These are phyloP conservation scores for Huntiella omanensis DNA, from an alignment of 2,329 filamentous ascomycete species.

Conservation along the genomic window DNA sequence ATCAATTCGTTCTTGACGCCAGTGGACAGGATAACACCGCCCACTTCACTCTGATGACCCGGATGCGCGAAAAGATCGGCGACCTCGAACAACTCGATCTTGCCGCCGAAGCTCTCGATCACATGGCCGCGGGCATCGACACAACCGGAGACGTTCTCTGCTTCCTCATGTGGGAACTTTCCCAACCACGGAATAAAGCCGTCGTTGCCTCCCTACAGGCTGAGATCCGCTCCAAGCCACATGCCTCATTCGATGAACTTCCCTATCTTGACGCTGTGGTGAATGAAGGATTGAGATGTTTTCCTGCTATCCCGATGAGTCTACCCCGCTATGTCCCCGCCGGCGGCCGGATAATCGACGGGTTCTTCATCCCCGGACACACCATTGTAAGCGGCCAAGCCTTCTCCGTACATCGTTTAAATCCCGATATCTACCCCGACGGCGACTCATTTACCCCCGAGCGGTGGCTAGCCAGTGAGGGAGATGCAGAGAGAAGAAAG, in stretches of 20 bases:
- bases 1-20: constrained; percentile 37
- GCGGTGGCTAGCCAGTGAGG: constrained; percentile 59
- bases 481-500: constrained; percentile 50
- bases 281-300: constrained; percentile 41
- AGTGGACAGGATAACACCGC: constrained; percentile 26
- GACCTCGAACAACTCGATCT: constrained; percentile 32
- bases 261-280: constrained; percentile 44
- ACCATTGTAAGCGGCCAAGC: constrained; percentile 43
- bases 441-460: constrained; percentile 65
- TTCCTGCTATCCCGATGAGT: constrained; percentile 47
- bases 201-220: constrained; percentile 33
- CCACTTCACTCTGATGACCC: constrained; percentile 37
- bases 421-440: constrained; percentile 52
- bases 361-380: constrained; percentile 30
- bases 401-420: constrained; percentile 39
- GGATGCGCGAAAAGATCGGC: constrained; percentile 32
- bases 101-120: constrained; percentile 51
- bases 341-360: constrained; percentile 36
- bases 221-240: constrained; percentile 29
- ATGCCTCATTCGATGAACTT: constrained; percentile 27
- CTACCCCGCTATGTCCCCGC: constrained; percentile 39
- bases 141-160: constrained; percentile 52
- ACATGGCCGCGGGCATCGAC: constrained; percentile 54
- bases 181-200: constrained; percentile 32
- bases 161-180: constrained; percentile 55